These are phyloP conservation scores for Podila minutissima DNA, from an alignment of 192 early-diverging fungal genomes.

Conservation along the genomic window DNA sequence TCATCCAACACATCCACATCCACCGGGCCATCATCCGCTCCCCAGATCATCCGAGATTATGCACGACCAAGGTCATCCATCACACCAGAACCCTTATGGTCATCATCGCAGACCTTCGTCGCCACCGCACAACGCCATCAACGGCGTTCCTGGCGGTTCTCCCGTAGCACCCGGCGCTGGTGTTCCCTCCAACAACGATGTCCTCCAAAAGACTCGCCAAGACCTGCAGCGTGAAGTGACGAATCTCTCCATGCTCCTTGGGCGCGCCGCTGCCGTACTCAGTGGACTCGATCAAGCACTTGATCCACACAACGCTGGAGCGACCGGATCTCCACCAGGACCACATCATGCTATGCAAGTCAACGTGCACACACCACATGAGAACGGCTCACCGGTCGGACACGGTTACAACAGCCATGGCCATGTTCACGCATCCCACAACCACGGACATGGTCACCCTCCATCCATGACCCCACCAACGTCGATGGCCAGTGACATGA, in stretches of 20 bases:
- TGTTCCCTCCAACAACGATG: slow-evolving; percentile 39
- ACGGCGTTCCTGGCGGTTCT: slow-evolving; percentile 16
- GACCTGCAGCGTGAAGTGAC: slow-evolving; percentile 65
- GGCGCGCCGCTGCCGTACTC: slow-evolving; percentile 62
- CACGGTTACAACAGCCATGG: slow-evolving; percentile 21
- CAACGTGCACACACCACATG: slow-evolving; percentile 5
- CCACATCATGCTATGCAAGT: slow-evolving; percentile 13
- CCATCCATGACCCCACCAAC: neutral
- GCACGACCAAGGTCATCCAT: slow-evolving; percentile 31
- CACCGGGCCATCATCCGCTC: slow-evolving; percentile 14
- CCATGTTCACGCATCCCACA: slow-evolving; percentile 1
- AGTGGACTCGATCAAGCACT: slow-evolving; percentile 62
- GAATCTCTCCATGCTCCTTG: slow-evolving; percentile 60
- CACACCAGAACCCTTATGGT: slow-evolving; percentile 29
- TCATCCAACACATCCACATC: neutral
- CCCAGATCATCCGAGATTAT: slow-evolving; percentile 20
- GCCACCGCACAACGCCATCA: slow-evolving; percentile 27
- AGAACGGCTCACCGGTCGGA: slow-evolving; percentile 26
- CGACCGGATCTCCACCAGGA: slow-evolving; percentile 27
- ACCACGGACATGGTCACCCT: slow-evolving; percentile 13
- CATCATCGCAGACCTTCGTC: slow-evolving; percentile 38
- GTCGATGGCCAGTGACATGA: slow-evolving; percentile 22
- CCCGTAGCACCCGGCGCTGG: neutral
- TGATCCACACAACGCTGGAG: slow-evolving; percentile 34
- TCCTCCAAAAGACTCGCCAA: slow-evolving; percentile 63